Percentiles rank a stretch among this genome's conserved stretches.
Conservation (phyloP, 495 filamentous ascomycete species). For the Penicillium paradoxum region DNA sequence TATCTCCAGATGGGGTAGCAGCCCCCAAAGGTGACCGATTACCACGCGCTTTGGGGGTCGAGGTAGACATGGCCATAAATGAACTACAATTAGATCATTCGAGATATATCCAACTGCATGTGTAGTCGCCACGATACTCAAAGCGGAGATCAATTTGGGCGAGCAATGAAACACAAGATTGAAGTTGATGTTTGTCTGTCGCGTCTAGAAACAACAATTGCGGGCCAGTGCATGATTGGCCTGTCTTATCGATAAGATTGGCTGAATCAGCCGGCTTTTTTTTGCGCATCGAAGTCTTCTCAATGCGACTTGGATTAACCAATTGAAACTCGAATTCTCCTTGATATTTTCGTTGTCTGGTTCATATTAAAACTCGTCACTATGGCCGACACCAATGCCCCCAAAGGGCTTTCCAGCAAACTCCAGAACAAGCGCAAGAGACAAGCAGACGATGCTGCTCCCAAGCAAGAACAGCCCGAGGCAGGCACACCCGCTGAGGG, state of each 20-base stretch:
- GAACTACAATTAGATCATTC: not conserved
- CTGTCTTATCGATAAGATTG: slow-evolving; percentile 35
- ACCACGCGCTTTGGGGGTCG: slow-evolving; percentile 36
- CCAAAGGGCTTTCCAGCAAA: slow-evolving; percentile 32
- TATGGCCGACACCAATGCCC: slow-evolving; percentile 20
- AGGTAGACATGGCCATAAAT: slow-evolving; percentile 18
- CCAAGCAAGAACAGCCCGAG: slow-evolving; percentile 21
- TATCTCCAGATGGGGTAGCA: slow-evolving; percentile 30
- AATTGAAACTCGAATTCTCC: not conserved
- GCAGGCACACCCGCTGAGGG: slow-evolving; percentile 25
- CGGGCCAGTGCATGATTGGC: slow-evolving; percentile 19
- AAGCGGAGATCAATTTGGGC: not conserved
- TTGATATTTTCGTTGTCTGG: not conserved
- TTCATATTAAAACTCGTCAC: not conserved
- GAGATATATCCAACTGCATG: not conserved
- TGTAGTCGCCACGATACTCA: not conserved
- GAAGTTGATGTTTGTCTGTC: slow-evolving; percentile 7
- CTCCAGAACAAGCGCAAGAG: slow-evolving; percentile 50
- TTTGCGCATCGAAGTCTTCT: slow-evolving; percentile 11
- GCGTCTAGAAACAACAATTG: slow-evolving; percentile 25
- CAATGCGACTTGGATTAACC: not conserved
- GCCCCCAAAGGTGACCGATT: slow-evolving; percentile 24
- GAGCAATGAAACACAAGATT: not conserved
- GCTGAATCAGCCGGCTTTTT: slow-evolving; percentile 29
- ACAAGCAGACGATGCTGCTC: slow-evolving; percentile 37